Percentiles rank a stretch among this genome's conserved stretches.
These are phyloP conservation scores for Plectosphaerella cucumerina DNA, from an alignment of 2,329 filamentous ascomycete genomes.

Conservation along the genomic window DNA sequence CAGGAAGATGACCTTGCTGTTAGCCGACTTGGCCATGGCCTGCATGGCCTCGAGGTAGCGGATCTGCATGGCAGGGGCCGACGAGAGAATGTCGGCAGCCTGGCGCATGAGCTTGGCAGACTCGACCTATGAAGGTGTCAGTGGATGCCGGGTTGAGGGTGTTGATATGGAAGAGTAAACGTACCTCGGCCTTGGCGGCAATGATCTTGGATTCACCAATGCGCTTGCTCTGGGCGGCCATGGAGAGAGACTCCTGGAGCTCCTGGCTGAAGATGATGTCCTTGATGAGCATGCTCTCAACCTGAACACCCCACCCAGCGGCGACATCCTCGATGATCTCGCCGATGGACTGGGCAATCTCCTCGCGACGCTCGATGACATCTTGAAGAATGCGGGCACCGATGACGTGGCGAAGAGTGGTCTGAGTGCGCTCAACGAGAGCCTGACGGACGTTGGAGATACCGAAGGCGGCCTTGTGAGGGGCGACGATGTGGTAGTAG, in stretches of 20 bases:
- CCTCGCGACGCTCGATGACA: slow-evolving; percentile 96
- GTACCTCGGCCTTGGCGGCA: slow-evolving; percentile 80
- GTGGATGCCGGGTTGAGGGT: not conserved
- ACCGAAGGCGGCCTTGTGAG: slow-evolving; percentile 95
- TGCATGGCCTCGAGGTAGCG: slow-evolving; percentile 98
- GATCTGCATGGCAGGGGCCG: slow-evolving; percentile 96
- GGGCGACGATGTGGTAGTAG: slow-evolving; percentile 95
- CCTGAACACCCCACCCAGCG: slow-evolving; percentile 87
- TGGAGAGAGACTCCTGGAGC: slow-evolving; percentile 91
- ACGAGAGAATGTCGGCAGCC: slow-evolving; percentile 89
- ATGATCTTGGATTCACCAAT: slow-evolving; percentile 99
- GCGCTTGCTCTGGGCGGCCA: slow-evolving; percentile 98
- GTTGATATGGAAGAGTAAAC: not conserved
- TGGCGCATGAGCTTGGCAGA: slow-evolving; percentile 89
- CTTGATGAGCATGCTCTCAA: slow-evolving; percentile 99
- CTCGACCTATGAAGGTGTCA: slow-evolving; percentile 57
- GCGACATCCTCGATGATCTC: slow-evolving; percentile 98
- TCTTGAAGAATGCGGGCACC: slow-evolving; percentile 94
- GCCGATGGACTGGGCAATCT: slow-evolving; percentile 89
- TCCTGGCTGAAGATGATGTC: slow-evolving; percentile 97
- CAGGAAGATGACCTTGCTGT: slow-evolving; percentile 84
- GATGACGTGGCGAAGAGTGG: slow-evolving; percentile 92
- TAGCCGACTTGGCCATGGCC: slow-evolving; percentile 92
- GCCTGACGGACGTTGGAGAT: slow-evolving; percentile 93
- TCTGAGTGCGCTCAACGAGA: slow-evolving; percentile 97